These are phyloP conservation scores for Entomortierella parvispora DNA, from an alignment of 192 early-diverging fungal genomes.

Conservation along the genomic window DNA sequence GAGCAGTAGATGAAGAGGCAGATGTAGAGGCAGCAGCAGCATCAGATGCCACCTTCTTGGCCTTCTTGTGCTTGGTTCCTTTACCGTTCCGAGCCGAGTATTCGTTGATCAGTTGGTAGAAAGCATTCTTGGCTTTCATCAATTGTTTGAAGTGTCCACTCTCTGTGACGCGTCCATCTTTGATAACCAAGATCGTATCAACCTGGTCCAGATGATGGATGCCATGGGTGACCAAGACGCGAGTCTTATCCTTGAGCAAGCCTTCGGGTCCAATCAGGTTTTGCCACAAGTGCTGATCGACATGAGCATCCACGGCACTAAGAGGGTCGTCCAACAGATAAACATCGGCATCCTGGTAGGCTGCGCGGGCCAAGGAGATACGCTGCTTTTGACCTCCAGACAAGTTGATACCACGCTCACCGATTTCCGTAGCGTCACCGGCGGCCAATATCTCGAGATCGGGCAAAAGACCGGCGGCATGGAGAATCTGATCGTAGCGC, in stretches of 20 bases:
- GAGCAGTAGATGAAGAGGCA: background rate
- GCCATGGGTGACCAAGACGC: slow-evolving; percentile 81
- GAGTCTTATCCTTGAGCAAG: slow-evolving; percentile 73
- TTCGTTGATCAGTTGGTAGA: slow-evolving; percentile 74
- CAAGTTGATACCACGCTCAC: slow-evolving; percentile 57
- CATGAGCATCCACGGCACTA: slow-evolving; percentile 68
- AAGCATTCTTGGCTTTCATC: slow-evolving; percentile 61
- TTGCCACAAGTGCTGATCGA: slow-evolving; percentile 16
- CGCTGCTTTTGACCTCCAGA: slow-evolving; percentile 87
- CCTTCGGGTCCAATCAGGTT: slow-evolving; percentile 76
- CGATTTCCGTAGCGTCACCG: slow-evolving; percentile 54
- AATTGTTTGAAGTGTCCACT: slow-evolving; percentile 71
- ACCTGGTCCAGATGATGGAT: slow-evolving; percentile 75
- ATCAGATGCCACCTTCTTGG: background rate
- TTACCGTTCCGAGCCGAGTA: slow-evolving; percentile 61
- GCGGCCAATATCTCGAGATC: slow-evolving; percentile 13
- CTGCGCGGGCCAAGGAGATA: slow-evolving; percentile 79
- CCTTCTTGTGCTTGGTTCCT: slow-evolving; percentile 9
- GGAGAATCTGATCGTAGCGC: slow-evolving; percentile 58
- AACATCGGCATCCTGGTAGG: slow-evolving; percentile 81
- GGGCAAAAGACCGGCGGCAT: slow-evolving; percentile 1
- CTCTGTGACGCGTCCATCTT: slow-evolving; percentile 71
- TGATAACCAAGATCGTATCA: slow-evolving; percentile 73
- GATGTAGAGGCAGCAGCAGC: slow-evolving; percentile 7
- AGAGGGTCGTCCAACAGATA: slow-evolving; percentile 88